Percentiles rank a stretch among this genome's conserved stretches.
Conservation (phyloP, 306 rosid genomes). For the Dalbergia oliveri region DNA sequence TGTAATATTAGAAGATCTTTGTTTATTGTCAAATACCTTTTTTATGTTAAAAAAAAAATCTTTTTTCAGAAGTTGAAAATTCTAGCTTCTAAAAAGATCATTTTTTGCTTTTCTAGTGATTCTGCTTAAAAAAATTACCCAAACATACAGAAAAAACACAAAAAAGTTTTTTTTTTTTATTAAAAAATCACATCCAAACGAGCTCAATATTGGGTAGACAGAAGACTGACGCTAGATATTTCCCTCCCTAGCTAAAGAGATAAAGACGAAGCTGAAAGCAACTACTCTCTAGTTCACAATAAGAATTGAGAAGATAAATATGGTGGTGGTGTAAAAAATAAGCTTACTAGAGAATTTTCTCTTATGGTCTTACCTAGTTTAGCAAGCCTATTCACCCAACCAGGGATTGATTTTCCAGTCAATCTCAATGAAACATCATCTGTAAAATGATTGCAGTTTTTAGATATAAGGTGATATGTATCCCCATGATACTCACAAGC, state of each 20-base stretch:
- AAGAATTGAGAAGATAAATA: slow-evolving; percentile 22
- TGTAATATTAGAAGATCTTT: no score
- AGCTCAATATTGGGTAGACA: slow-evolving; percentile 4
- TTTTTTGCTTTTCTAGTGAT: no score
- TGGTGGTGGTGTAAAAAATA: slow-evolving; percentile 13
- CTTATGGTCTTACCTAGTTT: slow-evolving; percentile 66
- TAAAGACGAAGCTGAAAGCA: slow-evolving; percentile 6
- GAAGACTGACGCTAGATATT: slow-evolving; percentile 19
- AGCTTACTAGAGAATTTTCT: slow-evolving; percentile 35
- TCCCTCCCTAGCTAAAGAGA: slow-evolving; percentile 15
- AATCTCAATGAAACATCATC: slow-evolving; percentile 75
- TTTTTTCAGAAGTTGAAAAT: no score
- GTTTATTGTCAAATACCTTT: no score
- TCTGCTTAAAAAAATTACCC: no score
- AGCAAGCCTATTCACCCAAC: slow-evolving; percentile 99
- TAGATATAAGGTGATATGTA: slow-evolving; percentile 94
- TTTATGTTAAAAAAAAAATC: no score
- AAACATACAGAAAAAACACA: no score
- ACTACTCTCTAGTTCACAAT: slow-evolving; percentile 17
- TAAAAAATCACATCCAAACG: no score
- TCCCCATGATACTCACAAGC: slow-evolving; percentile 94
- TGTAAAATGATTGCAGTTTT: slow-evolving; percentile 96
- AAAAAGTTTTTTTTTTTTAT: no score
- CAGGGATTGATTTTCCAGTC: slow-evolving; percentile 79
- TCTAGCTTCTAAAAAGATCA: no score